Conservation (phyloP, 257 asterid species). For the Hygrophila difformis region DNA sequence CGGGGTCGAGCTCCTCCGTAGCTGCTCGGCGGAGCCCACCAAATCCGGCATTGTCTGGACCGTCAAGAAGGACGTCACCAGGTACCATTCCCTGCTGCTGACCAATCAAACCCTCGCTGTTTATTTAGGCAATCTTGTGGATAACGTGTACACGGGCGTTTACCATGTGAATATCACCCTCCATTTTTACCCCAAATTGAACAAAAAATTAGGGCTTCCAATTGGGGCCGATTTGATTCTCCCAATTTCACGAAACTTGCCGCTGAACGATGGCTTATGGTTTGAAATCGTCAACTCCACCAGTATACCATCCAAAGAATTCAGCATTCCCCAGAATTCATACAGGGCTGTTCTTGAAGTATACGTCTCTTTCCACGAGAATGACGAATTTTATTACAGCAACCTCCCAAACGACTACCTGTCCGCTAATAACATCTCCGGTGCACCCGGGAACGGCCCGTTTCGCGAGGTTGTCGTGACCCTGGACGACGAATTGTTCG, state of each 20-base stretch:
- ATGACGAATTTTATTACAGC: conserved; percentile 73
- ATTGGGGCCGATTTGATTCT: conserved; percentile 51
- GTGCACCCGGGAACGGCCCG: conserved; percentile 54
- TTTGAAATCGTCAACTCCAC: conserved; percentile 50
- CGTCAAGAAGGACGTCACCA: conserved; percentile 61
- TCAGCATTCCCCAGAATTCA: conserved; percentile 44
- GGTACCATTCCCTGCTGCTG: conserved; percentile 53
- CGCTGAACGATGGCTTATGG: conserved; percentile 72
- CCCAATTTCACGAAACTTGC: conserved; percentile 56
- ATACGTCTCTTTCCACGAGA: conserved; percentile 71
- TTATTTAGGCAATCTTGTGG: conserved; percentile 54
- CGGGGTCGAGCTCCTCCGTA: conserved; percentile 75
- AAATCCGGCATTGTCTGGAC: conserved; percentile 61
- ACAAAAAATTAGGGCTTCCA: conserved; percentile 14
- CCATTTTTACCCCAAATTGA: conserved; percentile 61
- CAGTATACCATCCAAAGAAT: conserved; percentile 32
- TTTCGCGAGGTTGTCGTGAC: conserved; percentile 61
- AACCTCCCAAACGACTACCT: conserved; percentile 57
- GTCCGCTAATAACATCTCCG: conserved; percentile 28
- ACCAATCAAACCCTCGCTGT: conserved; percentile 49
- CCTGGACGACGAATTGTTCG: conserved; percentile 31
- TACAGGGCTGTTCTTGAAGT: conserved; percentile 64
- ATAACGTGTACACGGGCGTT: conserved; percentile 59
- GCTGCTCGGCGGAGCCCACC: conserved; percentile 79
- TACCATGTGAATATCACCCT: conserved; percentile 54